Evolutionary conservation across 2,329 filamentous ascomycete genomes (phyloP).

Genomic region (Xylaria sp.): DNA sequence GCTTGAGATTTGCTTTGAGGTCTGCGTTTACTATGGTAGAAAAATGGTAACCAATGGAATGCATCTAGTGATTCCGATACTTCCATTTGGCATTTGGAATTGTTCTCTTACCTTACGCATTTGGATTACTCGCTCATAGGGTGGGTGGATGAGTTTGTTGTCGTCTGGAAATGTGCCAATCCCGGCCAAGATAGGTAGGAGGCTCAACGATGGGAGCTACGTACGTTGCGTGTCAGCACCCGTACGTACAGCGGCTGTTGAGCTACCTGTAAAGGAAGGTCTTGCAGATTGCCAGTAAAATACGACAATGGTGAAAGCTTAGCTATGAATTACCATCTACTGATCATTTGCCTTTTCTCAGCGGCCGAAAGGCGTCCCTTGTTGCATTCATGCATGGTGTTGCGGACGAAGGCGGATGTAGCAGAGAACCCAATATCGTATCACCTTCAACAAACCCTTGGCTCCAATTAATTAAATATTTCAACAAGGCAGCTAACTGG

Average conservation of each 20-base stretch:
- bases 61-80: not conserved
- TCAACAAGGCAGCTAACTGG: not conserved
- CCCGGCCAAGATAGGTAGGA: not conserved
- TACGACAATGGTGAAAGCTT: not conserved
- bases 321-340: not conserved
- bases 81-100: constrained; percentile 3
- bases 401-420: constrained; percentile 1
- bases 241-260: not conserved
- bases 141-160: not conserved
- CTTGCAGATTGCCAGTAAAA: not conserved
- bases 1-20: not conserved
- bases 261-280: constrained; percentile 2
- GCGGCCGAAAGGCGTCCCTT: not conserved
- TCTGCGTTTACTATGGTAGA: constrained; percentile 1
- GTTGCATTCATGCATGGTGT: not conserved
- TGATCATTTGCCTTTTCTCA: not conserved
- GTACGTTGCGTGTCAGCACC: not conserved
- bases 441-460: not conserved
- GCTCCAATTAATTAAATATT: not conserved
- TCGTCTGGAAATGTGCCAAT: not conserved
- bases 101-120: not conserved
- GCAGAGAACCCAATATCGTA: not conserved
- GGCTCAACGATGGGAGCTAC: not conserved
- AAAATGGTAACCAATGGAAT: constrained; percentile 12
- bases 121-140: not conserved